Base-by-base conservation (phyloP, 805 yeast genomes). In the Candida boidinii region DNA sequence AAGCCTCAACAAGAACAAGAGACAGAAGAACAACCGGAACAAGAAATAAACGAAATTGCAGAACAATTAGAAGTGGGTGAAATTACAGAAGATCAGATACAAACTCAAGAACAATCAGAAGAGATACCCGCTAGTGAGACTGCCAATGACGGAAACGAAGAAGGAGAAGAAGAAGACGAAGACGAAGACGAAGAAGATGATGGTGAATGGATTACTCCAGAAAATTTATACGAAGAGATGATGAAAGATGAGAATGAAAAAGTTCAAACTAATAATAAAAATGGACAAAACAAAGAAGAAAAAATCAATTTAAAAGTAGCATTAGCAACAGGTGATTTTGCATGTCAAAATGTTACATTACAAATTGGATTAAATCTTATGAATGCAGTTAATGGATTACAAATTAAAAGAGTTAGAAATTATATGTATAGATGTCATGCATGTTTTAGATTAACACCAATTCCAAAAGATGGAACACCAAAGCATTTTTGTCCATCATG, bases 401-500 rank as follows among this genome's bases (percentile, higher is more conserved):
- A 79, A 47, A 88, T 92, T 58, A 80, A 75, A 44, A 74, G 84
- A 53, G 81, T 92, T 22, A 72, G 94, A 54, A 85, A 81, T 62
- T 88, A 85, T 55, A 90, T 90, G 96, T 70, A 84, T 51, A 70
- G 99, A 58, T 92, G 99, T 57, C 96, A 92, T 56, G 99, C 96
- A 0, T 92, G 99, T 62, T 92, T 92, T 73, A 66, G 72, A 37
- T 65, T 92, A 53, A 62, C 79, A 11, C 88, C 95, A 7, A 67
- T 85, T 35, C 84, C 90, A 18, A 81, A 78, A 47, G 70, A 73
- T 41, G 88, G 88, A 2, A 70, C 68, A 26, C 76, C 88, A 29
- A 74, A 74, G 47, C 96, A 87, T 57, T 92, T 92, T 64, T 92
- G 99, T 56, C 83, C 96, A 12, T 71, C 76, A 33, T 92, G 99